Conservation (phyloP, 2,329 filamentous ascomycete species). For the Aureobasidium sp. region DNA sequence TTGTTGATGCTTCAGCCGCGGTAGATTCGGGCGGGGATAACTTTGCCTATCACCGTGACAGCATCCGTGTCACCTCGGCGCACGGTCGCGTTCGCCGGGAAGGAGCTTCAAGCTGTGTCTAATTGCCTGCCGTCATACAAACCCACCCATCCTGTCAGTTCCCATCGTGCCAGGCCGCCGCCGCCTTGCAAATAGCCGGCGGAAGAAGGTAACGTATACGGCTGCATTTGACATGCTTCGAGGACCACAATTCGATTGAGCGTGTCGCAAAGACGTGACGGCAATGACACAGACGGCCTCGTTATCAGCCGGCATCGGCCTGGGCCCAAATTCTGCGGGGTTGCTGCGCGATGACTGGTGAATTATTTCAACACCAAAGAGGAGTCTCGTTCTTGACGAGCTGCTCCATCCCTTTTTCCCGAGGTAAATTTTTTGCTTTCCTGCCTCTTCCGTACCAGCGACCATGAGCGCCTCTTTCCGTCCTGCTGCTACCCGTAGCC, state of each 20-base stretch:
- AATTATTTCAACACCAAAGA: slow-evolving; percentile 7
- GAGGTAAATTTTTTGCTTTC: slow-evolving; percentile 11
- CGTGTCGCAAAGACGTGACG: background rate
- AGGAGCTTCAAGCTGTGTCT: background rate
- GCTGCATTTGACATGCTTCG: background rate
- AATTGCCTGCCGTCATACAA: slow-evolving; percentile 5
- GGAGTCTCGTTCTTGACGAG: slow-evolving; percentile 3
- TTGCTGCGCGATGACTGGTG: slow-evolving; percentile 9
- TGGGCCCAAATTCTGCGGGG: slow-evolving; percentile 8
- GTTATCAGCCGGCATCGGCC: slow-evolving; percentile 13
- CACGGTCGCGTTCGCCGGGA: slow-evolving; percentile 10
- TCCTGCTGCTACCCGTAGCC: slow-evolving; percentile 8
- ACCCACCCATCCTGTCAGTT: background rate
- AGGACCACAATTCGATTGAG: background rate
- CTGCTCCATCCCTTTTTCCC: slow-evolving; percentile 7
- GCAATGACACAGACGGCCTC: background rate
- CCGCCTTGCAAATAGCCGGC: slow-evolving; percentile 5
- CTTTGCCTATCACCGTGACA: background rate
- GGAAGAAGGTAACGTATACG: slow-evolving; percentile 8
- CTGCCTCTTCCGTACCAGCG: slow-evolving; percentile 3
- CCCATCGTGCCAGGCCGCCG: background rate
- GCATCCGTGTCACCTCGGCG: background rate
- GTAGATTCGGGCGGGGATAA: slow-evolving; percentile 6
- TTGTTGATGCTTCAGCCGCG: background rate
- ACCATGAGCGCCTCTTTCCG: slow-evolving; percentile 14